Conservation (phyloP, 371 early-diverging fungal genomes). For the Zychaea mexicana region DNA sequence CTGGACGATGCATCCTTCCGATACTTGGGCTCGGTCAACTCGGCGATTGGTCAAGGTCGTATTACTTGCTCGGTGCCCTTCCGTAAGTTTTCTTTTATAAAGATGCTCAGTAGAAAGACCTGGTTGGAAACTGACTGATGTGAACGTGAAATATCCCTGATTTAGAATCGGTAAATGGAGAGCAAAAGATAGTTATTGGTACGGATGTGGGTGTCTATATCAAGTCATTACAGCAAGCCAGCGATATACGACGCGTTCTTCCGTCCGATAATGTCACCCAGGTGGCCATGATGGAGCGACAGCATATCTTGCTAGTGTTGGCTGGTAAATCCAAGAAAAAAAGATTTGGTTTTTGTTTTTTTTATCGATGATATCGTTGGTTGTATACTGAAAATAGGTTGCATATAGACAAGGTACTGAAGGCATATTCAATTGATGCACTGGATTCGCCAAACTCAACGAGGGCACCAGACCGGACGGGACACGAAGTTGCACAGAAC, state of each 20-base stretch:
- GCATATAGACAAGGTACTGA: slow-evolving; percentile 59
- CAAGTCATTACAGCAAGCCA: slow-evolving; percentile 29
- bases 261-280: slow-evolving; percentile 46
- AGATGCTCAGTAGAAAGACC: background rate
- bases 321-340: slow-evolving; percentile 43
- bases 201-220: slow-evolving; percentile 84
- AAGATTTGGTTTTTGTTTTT: background rate
- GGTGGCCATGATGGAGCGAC: slow-evolving; percentile 46
- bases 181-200: slow-evolving; percentile 75
- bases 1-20: slow-evolving; percentile 47
- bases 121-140: background rate
- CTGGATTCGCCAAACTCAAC: slow-evolving; percentile 46
- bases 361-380: background rate
- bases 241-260: slow-evolving; percentile 33
- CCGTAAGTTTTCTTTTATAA: slow-evolving; percentile 28
- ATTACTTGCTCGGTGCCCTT: slow-evolving; percentile 77
- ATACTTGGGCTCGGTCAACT: slow-evolving; percentile 19
- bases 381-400: too few species aligned
- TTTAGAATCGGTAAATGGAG: slow-evolving; percentile 21
- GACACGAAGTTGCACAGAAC: slow-evolving; percentile 60
- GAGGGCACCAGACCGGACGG: slow-evolving; percentile 44
- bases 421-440: slow-evolving; percentile 65
- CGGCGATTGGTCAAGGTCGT: slow-evolving; percentile 38
- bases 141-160: background rate
- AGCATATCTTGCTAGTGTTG: slow-evolving; percentile 49